These are phyloP conservation scores for Lactarius hengduanensis DNA, from an alignment of 768 basidiomycete species.

Conservation along the genomic window DNA sequence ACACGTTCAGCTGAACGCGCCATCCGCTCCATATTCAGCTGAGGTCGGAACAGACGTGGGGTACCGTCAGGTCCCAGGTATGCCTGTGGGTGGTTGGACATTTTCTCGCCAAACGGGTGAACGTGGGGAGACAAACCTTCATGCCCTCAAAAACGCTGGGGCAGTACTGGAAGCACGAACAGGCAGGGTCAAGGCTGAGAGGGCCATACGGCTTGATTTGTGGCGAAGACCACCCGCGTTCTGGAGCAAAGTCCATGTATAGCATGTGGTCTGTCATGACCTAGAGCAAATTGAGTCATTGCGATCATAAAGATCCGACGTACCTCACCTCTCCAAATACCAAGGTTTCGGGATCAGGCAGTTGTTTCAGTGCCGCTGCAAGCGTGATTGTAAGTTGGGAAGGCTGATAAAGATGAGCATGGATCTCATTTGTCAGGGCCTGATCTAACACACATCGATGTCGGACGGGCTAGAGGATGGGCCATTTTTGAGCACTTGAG, in stretches of 20 bases:
- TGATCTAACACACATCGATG: constrained; percentile 24
- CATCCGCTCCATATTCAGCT: constrained; percentile 83
- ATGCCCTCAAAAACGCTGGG: constrained; percentile 60
- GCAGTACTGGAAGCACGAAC: constrained; percentile 62
- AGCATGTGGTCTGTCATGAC: constrained; percentile 81
- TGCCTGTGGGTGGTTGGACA: constrained; percentile 43
- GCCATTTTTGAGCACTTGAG: constrained; percentile 25
- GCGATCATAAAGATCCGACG: neutral
- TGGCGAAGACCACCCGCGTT: constrained; percentile 66
- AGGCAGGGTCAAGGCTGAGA: constrained; percentile 54
- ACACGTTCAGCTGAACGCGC: constrained; percentile 64
- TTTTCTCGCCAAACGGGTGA: neutral
- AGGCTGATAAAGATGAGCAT: constrained; percentile 41
- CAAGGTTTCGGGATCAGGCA: constrained; percentile 49
- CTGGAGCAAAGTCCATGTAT: constrained; percentile 57
- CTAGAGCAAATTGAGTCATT: constrained; percentile 35
- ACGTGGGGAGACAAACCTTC: constrained; percentile 47
- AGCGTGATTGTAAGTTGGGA: constrained; percentile 51
- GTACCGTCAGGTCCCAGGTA: constrained; percentile 71
- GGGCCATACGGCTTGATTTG: constrained; percentile 72
- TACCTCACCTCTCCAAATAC: constrained; percentile 56
- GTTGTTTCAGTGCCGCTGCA: constrained; percentile 47
- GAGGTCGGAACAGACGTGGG: constrained; percentile 76
- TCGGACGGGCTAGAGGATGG: constrained; percentile 14
- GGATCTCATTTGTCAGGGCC: neutral